phyloP scores from a whole-genome alignment of 2,329 filamentous ascomycete species.

The Colletotrichum sansevieriae region DNA sequence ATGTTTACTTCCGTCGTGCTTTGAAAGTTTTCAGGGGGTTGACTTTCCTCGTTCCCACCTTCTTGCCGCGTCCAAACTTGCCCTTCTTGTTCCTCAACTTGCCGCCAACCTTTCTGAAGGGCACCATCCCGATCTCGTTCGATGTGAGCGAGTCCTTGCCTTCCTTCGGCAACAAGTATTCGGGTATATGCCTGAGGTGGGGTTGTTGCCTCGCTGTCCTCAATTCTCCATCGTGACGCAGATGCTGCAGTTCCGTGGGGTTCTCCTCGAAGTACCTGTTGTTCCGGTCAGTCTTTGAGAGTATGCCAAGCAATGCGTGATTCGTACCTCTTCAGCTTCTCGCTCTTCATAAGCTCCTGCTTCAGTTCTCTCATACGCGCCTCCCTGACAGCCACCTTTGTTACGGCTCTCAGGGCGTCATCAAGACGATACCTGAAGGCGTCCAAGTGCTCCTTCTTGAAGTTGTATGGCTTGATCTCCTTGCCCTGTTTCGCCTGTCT shows the following conservation, averaged over 20 bases:
- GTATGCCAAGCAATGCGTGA: not conserved
- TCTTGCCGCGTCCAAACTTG: conserved; percentile 53
- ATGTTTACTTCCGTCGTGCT: conserved; percentile 62
- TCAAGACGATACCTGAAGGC: conserved; percentile 96
- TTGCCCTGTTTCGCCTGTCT: conserved; percentile 84
- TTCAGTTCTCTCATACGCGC: conserved; percentile 89
- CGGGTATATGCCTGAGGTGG: conserved; percentile 93
- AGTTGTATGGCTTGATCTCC: conserved; percentile 89
- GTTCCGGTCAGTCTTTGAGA: conserved; percentile 3
- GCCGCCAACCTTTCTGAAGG: conserved; percentile 68
- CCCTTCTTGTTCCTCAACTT: conserved; percentile 64
- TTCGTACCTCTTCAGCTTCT: conserved; percentile 81
- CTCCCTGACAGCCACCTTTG: conserved; percentile 89
- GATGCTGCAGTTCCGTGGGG: conserved; percentile 85
- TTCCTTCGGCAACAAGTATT: conserved; percentile 86
- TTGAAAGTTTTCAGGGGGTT: conserved; percentile 95
- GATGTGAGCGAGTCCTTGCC: conserved; percentile 73
- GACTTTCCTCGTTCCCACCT: conserved; percentile 72
- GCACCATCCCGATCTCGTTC: conserved; percentile 82
- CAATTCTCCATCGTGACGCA: conserved; percentile 91
- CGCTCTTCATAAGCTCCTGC: conserved; percentile 90
- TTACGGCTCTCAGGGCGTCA: conserved; percentile 91
- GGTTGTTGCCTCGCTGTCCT: conserved; percentile 86
- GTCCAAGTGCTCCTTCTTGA: conserved; percentile 94
- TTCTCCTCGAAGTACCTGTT: conserved; percentile 92